Conservation (phyloP, 129 eudicot genomes). For the Deinandra increscens region DNA sequence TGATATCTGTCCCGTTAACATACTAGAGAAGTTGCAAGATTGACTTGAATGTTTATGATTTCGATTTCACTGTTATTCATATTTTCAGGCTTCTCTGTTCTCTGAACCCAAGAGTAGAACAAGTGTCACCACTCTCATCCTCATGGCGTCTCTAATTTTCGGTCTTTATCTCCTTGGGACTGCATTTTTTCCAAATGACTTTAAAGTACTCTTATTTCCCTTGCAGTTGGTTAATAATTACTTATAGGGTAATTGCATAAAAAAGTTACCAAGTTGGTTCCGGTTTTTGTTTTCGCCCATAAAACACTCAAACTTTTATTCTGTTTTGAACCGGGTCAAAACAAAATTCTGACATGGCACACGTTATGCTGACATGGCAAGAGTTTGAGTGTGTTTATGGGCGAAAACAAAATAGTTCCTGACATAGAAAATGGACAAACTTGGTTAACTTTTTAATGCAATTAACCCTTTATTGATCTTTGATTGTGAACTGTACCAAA, state of each 20-base stretch:
- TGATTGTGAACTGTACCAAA: background rate
- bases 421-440: background rate
- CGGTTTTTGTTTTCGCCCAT: background rate
- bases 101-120: conserved; percentile 53
- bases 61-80: background rate
- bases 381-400: background rate
- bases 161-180: conserved; percentile 53
- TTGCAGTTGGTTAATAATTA: background rate
- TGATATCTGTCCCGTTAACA: background rate
- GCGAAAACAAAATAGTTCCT: background rate
- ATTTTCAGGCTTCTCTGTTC: conserved; percentile 41
- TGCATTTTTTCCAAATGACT: conserved; percentile 47
- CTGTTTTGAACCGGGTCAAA: background rate
- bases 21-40: background rate
- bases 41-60: background rate
- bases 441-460: background rate
- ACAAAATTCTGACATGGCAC: background rate
- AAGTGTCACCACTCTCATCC: conserved; percentile 37
- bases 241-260: background rate
- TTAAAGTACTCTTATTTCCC: conserved; percentile 30
- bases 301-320: background rate
- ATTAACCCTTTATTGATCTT: background rate
- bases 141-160: conserved; percentile 42
- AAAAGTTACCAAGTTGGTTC: background rate
- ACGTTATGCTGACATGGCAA: background rate